These are phyloP conservation scores for Phytophthora crassamura DNA, from an alignment of 352 stramenopile species.

Conservation along the genomic window DNA sequence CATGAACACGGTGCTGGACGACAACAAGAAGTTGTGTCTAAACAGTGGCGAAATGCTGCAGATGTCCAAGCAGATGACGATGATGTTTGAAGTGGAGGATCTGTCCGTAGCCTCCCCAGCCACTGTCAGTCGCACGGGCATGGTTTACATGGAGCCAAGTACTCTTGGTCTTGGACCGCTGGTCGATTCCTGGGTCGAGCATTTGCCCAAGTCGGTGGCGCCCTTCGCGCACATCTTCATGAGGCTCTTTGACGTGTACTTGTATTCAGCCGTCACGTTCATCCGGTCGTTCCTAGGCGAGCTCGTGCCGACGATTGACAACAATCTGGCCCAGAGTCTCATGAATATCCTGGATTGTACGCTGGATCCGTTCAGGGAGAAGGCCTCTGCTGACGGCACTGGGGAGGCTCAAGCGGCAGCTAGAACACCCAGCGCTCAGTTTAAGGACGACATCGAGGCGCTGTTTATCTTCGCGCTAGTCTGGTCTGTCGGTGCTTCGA, in stretches of 20 bases:
- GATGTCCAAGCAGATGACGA: constrained; percentile 96
- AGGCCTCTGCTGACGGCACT: constrained; percentile 41
- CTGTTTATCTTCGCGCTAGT: constrained; percentile 94
- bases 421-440: constrained; percentile 52
- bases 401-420: constrained; percentile 52
- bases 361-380: constrained; percentile 72
- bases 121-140: constrained; percentile 94
- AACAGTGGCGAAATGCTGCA: constrained; percentile 95
- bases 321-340: constrained; percentile 92
- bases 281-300: constrained; percentile 90
- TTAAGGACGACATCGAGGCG: constrained; percentile 81
- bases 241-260: constrained; percentile 91
- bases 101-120: constrained; percentile 93
- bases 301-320: constrained; percentile 93
- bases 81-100: constrained; percentile 98
- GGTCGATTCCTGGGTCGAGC: constrained; percentile 91
- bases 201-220: constrained; percentile 50
- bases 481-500: constrained; percentile 93
- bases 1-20: constrained; percentile 97
- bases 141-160: constrained; percentile 97
- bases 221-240: constrained; percentile 53
- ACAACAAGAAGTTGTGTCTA: constrained; percentile 96
- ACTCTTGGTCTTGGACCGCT: constrained; percentile 90
- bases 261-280: constrained; percentile 88
- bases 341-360: constrained; percentile 95